Conservation (phyloP, 495 filamentous ascomycete species). For the Penicillium cosmopolitanum region DNA sequence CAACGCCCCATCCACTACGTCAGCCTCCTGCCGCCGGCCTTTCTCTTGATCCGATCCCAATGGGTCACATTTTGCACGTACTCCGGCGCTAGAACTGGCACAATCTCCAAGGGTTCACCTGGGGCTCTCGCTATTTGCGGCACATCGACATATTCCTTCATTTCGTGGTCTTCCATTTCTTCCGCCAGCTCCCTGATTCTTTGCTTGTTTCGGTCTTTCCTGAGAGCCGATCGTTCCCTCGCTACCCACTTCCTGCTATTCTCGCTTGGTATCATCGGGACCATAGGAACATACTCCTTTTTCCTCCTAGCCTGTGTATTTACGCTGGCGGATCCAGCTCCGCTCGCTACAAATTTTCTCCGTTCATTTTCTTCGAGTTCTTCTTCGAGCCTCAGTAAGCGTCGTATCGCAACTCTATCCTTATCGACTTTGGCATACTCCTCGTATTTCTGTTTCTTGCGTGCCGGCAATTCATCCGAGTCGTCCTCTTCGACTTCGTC, state of each 20-base stretch:
- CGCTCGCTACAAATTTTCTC: background rate
- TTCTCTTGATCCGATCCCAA: background rate
- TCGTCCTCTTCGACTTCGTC: too few species aligned
- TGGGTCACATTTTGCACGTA: background rate
- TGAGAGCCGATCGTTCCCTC: background rate
- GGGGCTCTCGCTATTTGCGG: background rate
- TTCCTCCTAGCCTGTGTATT: background rate
- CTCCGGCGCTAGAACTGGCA: background rate
- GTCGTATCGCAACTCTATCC: background rate
- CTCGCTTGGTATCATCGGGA: background rate
- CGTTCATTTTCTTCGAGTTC: background rate
- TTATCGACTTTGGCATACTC: background rate
- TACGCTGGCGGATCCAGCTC: background rate
- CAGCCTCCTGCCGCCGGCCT: background rate
- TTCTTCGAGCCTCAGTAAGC: background rate
- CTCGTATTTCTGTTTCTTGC: background rate
- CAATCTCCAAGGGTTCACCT: background rate
- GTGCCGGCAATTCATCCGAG: background rate
- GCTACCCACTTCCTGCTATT: background rate
- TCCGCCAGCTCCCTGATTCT: background rate
- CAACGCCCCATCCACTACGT: background rate
- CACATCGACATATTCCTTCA: background rate
- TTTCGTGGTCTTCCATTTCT: background rate
- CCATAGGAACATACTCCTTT: background rate
- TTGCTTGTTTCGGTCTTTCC: background rate